Evolutionary conservation across 768 basidiomycete species (phyloP).

Genomic region (Strobilomyces dryophilus): DNA sequence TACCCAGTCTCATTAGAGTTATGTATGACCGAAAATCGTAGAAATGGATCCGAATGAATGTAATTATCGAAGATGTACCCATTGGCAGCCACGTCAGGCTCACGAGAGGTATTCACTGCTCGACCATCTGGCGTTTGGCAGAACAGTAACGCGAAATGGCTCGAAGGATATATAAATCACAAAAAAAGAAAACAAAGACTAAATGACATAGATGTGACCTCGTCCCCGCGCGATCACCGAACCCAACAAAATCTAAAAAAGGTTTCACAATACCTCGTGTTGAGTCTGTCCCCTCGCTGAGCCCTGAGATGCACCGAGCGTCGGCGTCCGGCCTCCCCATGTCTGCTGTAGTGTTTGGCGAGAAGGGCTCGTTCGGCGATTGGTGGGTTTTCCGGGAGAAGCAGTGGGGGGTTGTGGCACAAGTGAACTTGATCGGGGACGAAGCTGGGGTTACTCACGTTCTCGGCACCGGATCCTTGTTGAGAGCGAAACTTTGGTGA

Average conservation of each 20-base stretch:
- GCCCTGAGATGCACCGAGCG: slow-evolving; percentile 35
- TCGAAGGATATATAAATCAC: no score
- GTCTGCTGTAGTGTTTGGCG: slow-evolving; percentile 85
- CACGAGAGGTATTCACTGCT: no score
- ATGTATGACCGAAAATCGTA: no score
- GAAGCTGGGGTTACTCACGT: slow-evolving; percentile 46
- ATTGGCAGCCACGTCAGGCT: no score
- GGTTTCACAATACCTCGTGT: slow-evolving; percentile 84
- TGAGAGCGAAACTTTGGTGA: slow-evolving; percentile 31
- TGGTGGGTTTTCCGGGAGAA: slow-evolving; percentile 76
- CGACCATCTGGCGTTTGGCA: no score
- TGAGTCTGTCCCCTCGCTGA: slow-evolving; percentile 58
- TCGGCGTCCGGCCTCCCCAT: slow-evolving; percentile 78
- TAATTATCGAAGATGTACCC: no score
- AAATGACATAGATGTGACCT: no score
- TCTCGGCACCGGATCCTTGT: slow-evolving; percentile 36
- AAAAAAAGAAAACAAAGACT: no score
- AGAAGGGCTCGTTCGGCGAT: slow-evolving; percentile 91
- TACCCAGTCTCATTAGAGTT: no score
- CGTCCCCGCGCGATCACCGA: slow-evolving; percentile 52
- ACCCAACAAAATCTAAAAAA: slow-evolving; percentile 79
- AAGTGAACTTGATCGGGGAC: slow-evolving; percentile 57
- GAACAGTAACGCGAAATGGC: no score
- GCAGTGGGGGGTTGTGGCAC: slow-evolving; percentile 49
- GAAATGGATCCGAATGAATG: no score